Conservation (phyloP, 208 protist species). For the Leishmania turanica region DNA sequence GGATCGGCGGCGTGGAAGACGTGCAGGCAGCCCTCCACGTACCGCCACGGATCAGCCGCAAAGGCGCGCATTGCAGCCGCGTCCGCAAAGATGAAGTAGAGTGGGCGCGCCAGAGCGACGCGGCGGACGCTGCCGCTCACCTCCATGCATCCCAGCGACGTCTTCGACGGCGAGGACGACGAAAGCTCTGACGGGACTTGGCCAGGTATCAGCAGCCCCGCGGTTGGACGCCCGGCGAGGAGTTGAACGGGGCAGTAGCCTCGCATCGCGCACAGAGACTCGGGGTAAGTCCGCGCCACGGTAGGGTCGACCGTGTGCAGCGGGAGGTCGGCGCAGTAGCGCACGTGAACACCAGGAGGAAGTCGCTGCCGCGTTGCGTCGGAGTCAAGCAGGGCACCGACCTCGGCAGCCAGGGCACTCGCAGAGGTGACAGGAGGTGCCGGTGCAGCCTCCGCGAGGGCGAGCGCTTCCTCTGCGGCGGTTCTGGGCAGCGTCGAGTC, state of each 20-base stretch:
- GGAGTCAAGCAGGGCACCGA: constrained; percentile 19
- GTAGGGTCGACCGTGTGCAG: constrained; percentile 41
- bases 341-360: constrained; percentile 37
- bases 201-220: constrained; percentile 48
- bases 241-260: constrained; percentile 69
- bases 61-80: constrained; percentile 52
- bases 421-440: constrained; percentile 12
- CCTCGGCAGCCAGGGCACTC: constrained; percentile 26
- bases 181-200: constrained; percentile 3
- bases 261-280: constrained; percentile 55
- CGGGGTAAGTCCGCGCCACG: constrained; percentile 49
- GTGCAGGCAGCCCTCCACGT: constrained; percentile 43
- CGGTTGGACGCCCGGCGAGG: constrained; percentile 16
- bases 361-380: constrained; percentile 22
- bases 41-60: constrained; percentile 45
- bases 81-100: constrained; percentile 50
- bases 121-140: constrained; percentile 40
- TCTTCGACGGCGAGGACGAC: background rate
- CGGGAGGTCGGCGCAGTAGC: constrained; percentile 39
- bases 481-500: constrained; percentile 40
- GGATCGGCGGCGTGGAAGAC: constrained; percentile 45
- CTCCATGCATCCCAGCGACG: constrained; percentile 50
- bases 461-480: constrained; percentile 51
- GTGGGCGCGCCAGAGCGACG: constrained; percentile 34
- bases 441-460: constrained; percentile 8